Evolutionary conservation across 2,329 filamentous ascomycete species (phyloP).

Genomic region (Verticillium tricorpus): DNA sequence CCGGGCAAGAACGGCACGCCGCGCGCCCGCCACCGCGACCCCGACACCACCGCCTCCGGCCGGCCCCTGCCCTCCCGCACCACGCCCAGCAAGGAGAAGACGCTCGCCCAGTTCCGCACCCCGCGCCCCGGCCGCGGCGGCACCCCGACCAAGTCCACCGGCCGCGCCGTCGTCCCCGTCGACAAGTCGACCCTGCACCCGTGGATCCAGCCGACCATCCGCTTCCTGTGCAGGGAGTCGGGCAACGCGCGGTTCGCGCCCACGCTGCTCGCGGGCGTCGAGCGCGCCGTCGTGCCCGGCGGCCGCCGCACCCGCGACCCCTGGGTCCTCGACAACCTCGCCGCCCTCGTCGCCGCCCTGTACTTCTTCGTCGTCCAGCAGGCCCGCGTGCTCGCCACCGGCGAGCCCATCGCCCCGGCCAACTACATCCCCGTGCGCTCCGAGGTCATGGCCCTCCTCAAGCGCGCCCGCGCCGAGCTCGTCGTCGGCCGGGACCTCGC

Average conservation of each 20-base stretch:
- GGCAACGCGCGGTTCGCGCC: slow-evolving; percentile 59
- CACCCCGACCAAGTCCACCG: slow-evolving; percentile 35
- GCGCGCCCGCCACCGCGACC: slow-evolving; percentile 22
- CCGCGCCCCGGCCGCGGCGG: slow-evolving; percentile 33
- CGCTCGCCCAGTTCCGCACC: slow-evolving; percentile 35
- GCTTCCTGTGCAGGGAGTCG: slow-evolving; percentile 60
- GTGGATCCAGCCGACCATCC: slow-evolving; percentile 68
- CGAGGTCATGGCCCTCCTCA: slow-evolving; percentile 33
- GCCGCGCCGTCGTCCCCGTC: slow-evolving; percentile 19
- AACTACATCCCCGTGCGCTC: slow-evolving; percentile 40
- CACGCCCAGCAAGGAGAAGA: slow-evolving; percentile 43
- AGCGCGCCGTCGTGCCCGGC: slow-evolving; percentile 43
- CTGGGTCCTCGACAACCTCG: slow-evolving; percentile 43
- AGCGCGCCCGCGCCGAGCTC: slow-evolving; percentile 25
- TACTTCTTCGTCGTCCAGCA: slow-evolving; percentile 56
- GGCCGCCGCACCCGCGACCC: slow-evolving; percentile 41
- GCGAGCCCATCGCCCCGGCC: slow-evolving; percentile 32
- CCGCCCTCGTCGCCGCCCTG: slow-evolving; percentile 54
- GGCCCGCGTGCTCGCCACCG: slow-evolving; percentile 34
- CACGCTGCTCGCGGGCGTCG: slow-evolving; percentile 71
- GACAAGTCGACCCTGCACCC: slow-evolving; percentile 40
- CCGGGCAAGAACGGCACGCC: slow-evolving; percentile 24
- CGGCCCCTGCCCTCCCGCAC: slow-evolving; percentile 16
- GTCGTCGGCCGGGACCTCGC: slow-evolving; percentile 27
- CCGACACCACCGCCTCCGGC: slow-evolving; percentile 17